Base-by-base conservation (phyloP, 2,329 filamentous ascomycete genomes). In the Neoarthrinium moseri region DNA sequence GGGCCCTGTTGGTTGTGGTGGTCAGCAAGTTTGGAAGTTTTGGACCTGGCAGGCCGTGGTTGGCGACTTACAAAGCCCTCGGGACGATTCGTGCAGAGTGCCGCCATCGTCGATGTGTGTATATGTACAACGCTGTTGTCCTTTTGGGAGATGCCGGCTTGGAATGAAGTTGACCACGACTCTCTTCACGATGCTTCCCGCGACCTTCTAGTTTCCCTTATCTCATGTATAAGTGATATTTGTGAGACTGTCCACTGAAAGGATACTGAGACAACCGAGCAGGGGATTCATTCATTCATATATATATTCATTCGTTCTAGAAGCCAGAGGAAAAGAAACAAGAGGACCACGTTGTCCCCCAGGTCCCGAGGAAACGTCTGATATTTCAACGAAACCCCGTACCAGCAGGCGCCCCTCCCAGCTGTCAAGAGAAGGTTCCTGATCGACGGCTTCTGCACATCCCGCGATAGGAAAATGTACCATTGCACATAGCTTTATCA, bases 21-120 rank as follows among this genome's bases (percentile, higher is more conserved):
- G 11, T 6, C 20, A 20, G 18, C 21, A 4, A 21, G 22, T 15
- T 26, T 18, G 2, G n/a, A 23, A 6, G 7, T 5, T 3, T 26
- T 17, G 11, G 30, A 32, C n/a, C 18, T 10, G 12, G 18, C 23
- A 3, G n/a, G 8, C 6, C 4, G 12, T 20, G 10, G 13, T 15
- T 11, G 18, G 15, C 13, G n/a, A 46, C 47, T 32, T 22, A 49
- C 47, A 20, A 49, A 42, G 36, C 47, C 47, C 27, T 49, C 47
- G 15, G 47, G 41, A 18, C 47, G 46, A 32, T 49, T 49, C 10
- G 22, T 41, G 24, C 46, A 49, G n/a, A 49, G 24, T n/a, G 27
- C 21, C 13, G 43, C n/a, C 46, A 49, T 45, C 11, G 33, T 35
- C 12, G 15, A n/a, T 18, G 5, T 2, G 13, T 35, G 17, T 15